These are phyloP conservation scores for Metschnikowia vanudenii DNA, from an alignment of 805 yeast species.

Conservation along the genomic window DNA sequence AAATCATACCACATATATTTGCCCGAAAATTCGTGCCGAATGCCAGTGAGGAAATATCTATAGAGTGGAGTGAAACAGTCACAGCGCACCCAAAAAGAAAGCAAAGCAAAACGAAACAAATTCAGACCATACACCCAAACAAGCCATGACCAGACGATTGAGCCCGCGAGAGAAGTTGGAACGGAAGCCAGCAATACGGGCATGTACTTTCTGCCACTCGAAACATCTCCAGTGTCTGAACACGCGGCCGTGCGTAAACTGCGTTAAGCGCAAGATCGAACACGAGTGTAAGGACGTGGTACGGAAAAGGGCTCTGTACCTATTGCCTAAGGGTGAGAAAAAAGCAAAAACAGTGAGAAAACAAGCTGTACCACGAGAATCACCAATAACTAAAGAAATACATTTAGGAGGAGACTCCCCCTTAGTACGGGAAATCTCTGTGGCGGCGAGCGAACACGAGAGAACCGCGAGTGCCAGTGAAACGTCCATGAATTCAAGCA, in stretches of 20 bases:
- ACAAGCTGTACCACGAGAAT: no score
- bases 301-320: constrained; percentile 47
- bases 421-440: no score
- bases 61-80: not conserved
- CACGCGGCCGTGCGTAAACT: constrained; percentile 69
- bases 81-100: not conserved
- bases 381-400: no score
- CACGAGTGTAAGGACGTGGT: constrained; percentile 57
- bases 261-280: constrained; percentile 58
- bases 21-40: not conserved
- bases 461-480: no score
- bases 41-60: not conserved
- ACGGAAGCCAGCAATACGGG: constrained; percentile 64
- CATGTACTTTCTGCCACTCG: constrained; percentile 69
- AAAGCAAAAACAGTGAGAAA: not conserved
- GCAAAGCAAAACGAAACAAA: not conserved
- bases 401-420: no score
- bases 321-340: not conserved
- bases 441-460: no score
- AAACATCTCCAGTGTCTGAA: constrained; percentile 75
- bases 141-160: constrained; percentile 59
- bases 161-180: constrained; percentile 50
- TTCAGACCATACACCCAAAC: not conserved
- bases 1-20: not conserved
- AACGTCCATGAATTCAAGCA: not conserved